Conservation (phyloP, 148 eudicot genomes). For the Rhododendron ovatum region DNA sequence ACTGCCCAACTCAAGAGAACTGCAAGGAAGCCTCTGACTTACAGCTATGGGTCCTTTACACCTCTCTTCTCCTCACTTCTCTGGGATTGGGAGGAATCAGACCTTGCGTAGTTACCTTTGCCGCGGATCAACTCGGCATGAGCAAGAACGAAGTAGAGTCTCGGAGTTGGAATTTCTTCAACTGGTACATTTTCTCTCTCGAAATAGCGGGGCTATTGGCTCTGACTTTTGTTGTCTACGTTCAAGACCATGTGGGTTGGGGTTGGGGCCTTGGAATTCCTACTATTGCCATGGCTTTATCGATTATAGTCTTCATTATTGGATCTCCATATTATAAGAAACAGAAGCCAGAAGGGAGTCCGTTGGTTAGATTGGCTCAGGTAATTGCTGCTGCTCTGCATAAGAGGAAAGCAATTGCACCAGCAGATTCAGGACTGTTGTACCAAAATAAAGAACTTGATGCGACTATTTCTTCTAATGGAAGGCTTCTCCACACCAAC, state of each 20-base stretch:
- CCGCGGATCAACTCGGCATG: conserved; percentile 57
- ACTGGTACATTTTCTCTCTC: conserved; percentile 47
- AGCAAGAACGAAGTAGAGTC: conserved; percentile 21
- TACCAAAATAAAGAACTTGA: conserved; percentile 50
- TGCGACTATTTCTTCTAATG: conserved; percentile 34
- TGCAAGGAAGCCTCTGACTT: conserved; percentile 52
- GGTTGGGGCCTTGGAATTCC: conserved; percentile 66
- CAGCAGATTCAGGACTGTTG: conserved; percentile 19
- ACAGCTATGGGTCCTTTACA: conserved; percentile 47
- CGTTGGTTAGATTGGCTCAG: conserved; percentile 42
- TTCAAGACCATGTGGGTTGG: conserved; percentile 61
- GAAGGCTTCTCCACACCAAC: conserved; percentile 50
- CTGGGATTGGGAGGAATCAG: conserved; percentile 46
- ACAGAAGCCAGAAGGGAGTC: conserved; percentile 49
- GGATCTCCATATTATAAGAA: conserved; percentile 43
- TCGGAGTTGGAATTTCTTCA: conserved; percentile 50
- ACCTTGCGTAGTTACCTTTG: conserved; percentile 60
- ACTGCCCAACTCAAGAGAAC: conserved; percentile 47
- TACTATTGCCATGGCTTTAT: conserved; percentile 46
- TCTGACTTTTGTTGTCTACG: conserved; percentile 45
- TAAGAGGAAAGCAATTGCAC: conserved; percentile 34
- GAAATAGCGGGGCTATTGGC: conserved; percentile 39
- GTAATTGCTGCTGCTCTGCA: conserved; percentile 39
- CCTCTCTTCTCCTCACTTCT: conserved; percentile 43
- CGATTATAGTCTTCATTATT: conserved; percentile 36